Evolutionary conservation across 495 filamentous ascomycete species (phyloP), one percentile per base, ranked within the genome.

Genomic region (Beverwykella pulmonaria): DNA sequence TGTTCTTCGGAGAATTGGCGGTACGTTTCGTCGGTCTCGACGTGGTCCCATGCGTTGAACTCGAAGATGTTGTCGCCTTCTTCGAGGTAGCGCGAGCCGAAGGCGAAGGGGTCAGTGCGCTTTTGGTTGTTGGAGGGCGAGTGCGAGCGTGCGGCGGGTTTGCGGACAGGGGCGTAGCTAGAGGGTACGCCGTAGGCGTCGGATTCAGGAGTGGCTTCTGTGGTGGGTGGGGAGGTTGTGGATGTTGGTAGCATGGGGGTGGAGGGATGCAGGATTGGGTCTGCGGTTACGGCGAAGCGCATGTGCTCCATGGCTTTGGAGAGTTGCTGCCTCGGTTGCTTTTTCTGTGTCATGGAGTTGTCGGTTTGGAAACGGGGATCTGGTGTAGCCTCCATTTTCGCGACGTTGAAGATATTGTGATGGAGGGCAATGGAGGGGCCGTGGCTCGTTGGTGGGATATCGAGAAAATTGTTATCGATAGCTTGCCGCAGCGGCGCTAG

Each of bases 1-100:
- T 98, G 94, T 61, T 83, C 75, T 73, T 90, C 84, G 47, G 92
- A 88, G 75, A 92, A 93, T 56, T 88, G 86, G 68, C 86, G 86
- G 82, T 95, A 97, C 26, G 87, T 79, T 59, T 90, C 84, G 74
- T 96, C 92, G 65, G 92, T 88, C 71, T 90, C 87, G 72, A 98
- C 94, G 73, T 98, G 93, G 77, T 98, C 94, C 94, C 94, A 98
- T 41, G 94, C 94, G 76, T 98, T 98, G 86, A 92, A 93, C 73
- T 93, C 88, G 79, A 90, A 98, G 68, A 95, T 88, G 72, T 97
- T 84, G 78, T 95, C 91, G 69, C 86, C 84, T 71, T 92, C 79
- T 66, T 89, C 85, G 41, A 98, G 87, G 69, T 84, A 87, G 50
- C 94, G 92, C 12, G 91, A 93, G 58, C 94, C 94, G 77, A 98